Evolutionary conservation across 2,329 filamentous ascomycete genomes (phyloP), one percentile per base, ranked within the genome.

Genomic region (Ilyonectria sp.): DNA sequence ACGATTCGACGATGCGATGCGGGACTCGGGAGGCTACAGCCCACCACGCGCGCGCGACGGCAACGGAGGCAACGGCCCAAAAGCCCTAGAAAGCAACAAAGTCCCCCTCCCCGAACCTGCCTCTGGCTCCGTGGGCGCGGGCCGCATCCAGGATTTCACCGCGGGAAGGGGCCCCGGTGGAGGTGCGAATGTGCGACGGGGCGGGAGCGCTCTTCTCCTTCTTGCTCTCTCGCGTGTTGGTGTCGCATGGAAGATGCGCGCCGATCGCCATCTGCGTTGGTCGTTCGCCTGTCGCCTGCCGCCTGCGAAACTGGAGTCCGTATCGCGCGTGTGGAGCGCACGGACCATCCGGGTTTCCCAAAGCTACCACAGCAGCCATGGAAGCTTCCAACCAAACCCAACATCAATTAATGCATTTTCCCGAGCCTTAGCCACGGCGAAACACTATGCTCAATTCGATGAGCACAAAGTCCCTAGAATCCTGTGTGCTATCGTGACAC

Each of bases 41-140:
- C 65, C 72, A 70, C 65, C 61, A 63, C 67, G 58, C 58, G 49
- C 60, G 60, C 72, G 72, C 64, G 62, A 60, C 65, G 70, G 69
- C 70, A 66, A 69, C 65, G 69, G 68, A 56, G 43, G 40, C 49
- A 23, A 63, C 26, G 50, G 53, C 53, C 50, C 63, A 60, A 47
- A 47, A 60, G 63, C 53, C 33, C 47, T 33, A 23, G 70, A 69
- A 72, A 58, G 40, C 47, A 43, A 33, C 69, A 69, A 72, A 58
- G 40, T 23, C 71, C 74, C 70, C 74, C 72, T 72, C 71, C 72
- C 70, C 67, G 52, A 57, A 73, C 70, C 71, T 71, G 52, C 66
- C 66, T 72, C 70, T 66, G 63, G 56, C 61, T 17, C 49, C 52
- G 49, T 72, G 60, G 70, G 65, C 69, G 70, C 65, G 65, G 15